Base-by-base conservation (phyloP, 352 stramenopile genomes). In the Globisporangium spiculum region DNA sequence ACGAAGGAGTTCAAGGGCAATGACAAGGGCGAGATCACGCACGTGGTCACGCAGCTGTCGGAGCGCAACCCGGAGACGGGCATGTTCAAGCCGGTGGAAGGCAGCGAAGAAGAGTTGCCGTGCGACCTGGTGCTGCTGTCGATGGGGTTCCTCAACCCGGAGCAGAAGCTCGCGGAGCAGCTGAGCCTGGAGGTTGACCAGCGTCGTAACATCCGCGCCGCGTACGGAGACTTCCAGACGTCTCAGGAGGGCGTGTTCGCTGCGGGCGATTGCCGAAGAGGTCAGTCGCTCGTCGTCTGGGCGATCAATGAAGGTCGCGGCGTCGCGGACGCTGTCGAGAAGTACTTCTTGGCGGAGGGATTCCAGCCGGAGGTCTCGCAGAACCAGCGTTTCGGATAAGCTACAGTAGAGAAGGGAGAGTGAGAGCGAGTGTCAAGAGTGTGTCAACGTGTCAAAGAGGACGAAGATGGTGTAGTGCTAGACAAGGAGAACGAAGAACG, bases 251-350 rank as follows among this genome's bases (percentile, higher is more conserved):
- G 97, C 63, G 96, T 99, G 61, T 99, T 99, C 80, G 96, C 97
- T 24, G 96, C 93, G 44, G 97, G 97, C 7, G 97, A 99, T 87
- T 99, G 97, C 80, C 91, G 97, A 57, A 89, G 97, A 46, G 97
- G 97, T 46, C 97, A 99, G 80, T 98, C 90, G 66, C 88, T 99
- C 27, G 97, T 99, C 26, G 97, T 99, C 24, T 99, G 97, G 97
- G 97, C 97, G 7, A 99, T 99, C 77, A 96, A 99, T 72, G 97
- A 99, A 80, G 97, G 97, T 22, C 92, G 97, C 60, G 93, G 96
- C 32, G 94, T 97, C 16, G 97, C 97, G 12, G 84, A 94, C 54
- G 80, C 83, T 18, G 86, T 94, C 56, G 84, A 94, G 71, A 87
- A 90, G 66, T 94, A 93, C 74, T 93, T 94, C 67, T 50, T 93